Conservation (phyloP, 352 stramenopile genomes). For the Halophytophthora polymorphica region DNA sequence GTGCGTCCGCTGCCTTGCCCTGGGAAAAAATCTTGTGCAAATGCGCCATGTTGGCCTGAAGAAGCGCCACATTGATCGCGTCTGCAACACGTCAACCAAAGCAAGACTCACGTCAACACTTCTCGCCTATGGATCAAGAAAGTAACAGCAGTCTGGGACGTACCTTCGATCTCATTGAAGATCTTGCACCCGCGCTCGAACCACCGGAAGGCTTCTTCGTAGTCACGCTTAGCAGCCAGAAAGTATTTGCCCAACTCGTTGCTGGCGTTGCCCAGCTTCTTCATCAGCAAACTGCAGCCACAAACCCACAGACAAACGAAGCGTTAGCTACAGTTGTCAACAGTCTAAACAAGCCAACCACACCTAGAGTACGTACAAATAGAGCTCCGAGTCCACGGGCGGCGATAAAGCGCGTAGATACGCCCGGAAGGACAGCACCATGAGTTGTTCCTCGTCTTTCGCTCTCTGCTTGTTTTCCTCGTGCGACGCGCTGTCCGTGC, state of each 20-base stretch:
- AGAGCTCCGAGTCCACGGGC: conserved; percentile 67
- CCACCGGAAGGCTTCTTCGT: conserved; percentile 64
- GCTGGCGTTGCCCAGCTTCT: conserved; percentile 83
- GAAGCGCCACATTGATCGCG: conserved; percentile 72
- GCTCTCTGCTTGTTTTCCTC: conserved; percentile 7
- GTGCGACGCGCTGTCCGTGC: conserved; percentile 1
- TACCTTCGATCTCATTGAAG: conserved; percentile 82
- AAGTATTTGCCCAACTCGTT: conserved; percentile 84
- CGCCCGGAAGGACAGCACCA: conserved; percentile 56
- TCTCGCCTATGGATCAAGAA: no score
- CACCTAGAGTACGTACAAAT: conserved; percentile 57
- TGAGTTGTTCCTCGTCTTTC: conserved; percentile 24
- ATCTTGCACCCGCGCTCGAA: conserved; percentile 79
- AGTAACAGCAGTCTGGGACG: neutral
- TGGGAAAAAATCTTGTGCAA: conserved; percentile 85
- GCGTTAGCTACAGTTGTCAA: conserved; percentile 9
- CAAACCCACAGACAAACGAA: conserved; percentile 3
- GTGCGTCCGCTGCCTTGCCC: conserved; percentile 24
- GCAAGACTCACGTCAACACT: no score
- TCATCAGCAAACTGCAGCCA: conserved; percentile 68
- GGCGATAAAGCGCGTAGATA: conserved; percentile 67
- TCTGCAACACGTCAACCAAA: conserved; percentile 30
- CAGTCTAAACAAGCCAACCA: neutral
- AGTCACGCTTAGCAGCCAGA: conserved; percentile 35
- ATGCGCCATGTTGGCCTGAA: conserved; percentile 78